Base-by-base conservation (phyloP, 2,329 filamentous ascomycete species). In the Phaeomoniella chlamydospora region DNA sequence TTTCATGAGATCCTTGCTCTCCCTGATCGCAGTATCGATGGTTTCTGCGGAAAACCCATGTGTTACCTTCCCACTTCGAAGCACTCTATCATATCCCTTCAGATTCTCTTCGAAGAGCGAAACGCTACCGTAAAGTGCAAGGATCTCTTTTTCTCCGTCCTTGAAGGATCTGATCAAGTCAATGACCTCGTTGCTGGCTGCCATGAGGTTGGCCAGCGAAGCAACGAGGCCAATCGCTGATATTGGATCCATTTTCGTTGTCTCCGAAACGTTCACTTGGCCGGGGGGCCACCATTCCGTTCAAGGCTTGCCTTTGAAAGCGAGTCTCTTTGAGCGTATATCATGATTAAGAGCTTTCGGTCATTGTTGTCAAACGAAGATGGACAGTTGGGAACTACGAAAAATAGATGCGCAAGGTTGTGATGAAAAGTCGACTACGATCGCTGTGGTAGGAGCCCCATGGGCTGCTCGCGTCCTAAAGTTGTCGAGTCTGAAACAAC, bases 1-100 rank as follows among this genome's bases (percentile, higher is more conserved):
- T 38, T 43, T 36, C 9, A 43, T 34, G 12, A 37, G 41, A 14
- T 15, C 19, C 15, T 15, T 33, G 15, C 33, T 37, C 14, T 42
- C 40, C 15, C 36, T 31, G 10, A 43, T 30, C 10, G 40, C 37
- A 12, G 16, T 38, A 15, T 19, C 31, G 15, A 43, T 41, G 14
- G 37, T 31, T 17, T 19, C 31, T 18, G 13, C 29, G 18, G 41
- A 42, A 29, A 43, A 40, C 15, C 39, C 39, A 34, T 41, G 39
- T 18, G 31, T 38, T 16, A 37, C 38, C 36, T 43, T 40, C 12
- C 40, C 39, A 30, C 41, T 43, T 11, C 41, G 41, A 16, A 43
- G 18, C 9, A 43, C 38, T 18, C 41, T 40, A 29, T 40, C 41
- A 34, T 41, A 43, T 14, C 39, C 41, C 15, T 31, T 39, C 18